These are phyloP conservation scores for Chlorella variabilis DNA, from an alignment of 163 green algal species.

Conservation along the genomic window DNA sequence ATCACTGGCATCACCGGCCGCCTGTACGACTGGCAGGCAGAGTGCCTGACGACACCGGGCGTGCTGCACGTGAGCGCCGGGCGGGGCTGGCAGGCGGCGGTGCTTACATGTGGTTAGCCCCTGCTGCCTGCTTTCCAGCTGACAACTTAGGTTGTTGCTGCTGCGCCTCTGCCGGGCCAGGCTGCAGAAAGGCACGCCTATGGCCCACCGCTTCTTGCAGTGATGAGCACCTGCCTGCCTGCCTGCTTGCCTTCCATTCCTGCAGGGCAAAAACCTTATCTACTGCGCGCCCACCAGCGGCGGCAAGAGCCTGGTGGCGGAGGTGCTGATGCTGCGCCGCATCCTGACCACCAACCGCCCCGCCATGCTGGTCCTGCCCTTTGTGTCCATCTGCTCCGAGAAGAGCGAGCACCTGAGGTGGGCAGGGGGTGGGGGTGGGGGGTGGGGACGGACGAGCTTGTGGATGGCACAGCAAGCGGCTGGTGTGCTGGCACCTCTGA, in stretches of 20 bases:
- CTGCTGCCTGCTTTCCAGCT: too few relatives aligned
- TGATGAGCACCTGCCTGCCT: background rate
- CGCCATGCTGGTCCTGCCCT: constrained; percentile 87
- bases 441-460: too few relatives aligned
- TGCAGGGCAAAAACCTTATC: constrained; percentile 87
- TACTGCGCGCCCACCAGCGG: constrained; percentile 94
- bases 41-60: constrained; percentile 68
- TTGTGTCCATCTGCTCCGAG: constrained; percentile 87
- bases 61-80: constrained; percentile 58
- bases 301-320: constrained; percentile 95
- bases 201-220: too few relatives aligned
- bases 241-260: too few relatives aligned
- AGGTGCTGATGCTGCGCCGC: constrained; percentile 88
- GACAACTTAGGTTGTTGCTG: too few relatives aligned
- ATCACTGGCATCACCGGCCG: background rate
- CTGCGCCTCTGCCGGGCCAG: too few relatives aligned
- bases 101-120: too few relatives aligned
- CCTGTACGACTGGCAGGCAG: constrained; percentile 71
- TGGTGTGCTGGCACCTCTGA: too few relatives aligned
- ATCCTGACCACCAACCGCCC: constrained; percentile 53
- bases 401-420: constrained; percentile 81
- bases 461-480: too few relatives aligned
- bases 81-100: too few relatives aligned
- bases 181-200: too few relatives aligned
- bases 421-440: background rate